Conservation (phyloP, 2,329 filamentous ascomycete species). For the Paecilomyces niveus region DNA sequence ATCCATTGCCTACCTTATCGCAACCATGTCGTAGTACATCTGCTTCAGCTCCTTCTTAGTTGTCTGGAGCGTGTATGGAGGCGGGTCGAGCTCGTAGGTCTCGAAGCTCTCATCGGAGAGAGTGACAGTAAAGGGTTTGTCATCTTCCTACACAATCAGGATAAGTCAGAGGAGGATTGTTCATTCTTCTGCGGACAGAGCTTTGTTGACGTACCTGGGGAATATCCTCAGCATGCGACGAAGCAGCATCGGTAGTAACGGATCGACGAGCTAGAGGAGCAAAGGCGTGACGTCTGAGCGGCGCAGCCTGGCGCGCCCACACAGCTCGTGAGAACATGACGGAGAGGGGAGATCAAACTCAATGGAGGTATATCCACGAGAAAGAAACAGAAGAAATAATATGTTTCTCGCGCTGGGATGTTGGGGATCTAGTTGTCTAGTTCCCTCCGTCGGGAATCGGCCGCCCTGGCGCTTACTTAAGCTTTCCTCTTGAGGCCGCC, state of each 20-base stretch:
- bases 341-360: conserved; percentile 6
- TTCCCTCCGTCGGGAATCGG: background rate
- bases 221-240: conserved; percentile 78
- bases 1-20: conserved; percentile 62
- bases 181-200: background rate
- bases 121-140: conserved; percentile 84
- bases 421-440: background rate
- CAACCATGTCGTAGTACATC: conserved; percentile 99
- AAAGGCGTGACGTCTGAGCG: conserved; percentile 45
- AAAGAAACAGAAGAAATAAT: conserved; percentile 9
- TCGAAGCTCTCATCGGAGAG: conserved; percentile 99
- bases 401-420: conserved; percentile 1
- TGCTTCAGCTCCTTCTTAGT: conserved; percentile 98
- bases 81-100: conserved; percentile 97
- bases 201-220: conserved; percentile 49
- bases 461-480: background rate
- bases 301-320: conserved; percentile 54
- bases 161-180: conserved; percentile 3
- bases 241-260: conserved; percentile 94
- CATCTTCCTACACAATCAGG: conserved; percentile 62
- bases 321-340: conserved; percentile 67
- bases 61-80: conserved; percentile 81
- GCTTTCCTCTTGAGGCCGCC: background rate
- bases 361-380: conserved; percentile 1
- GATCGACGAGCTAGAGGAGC: conserved; percentile 54